Evolutionary conservation across 139 green algal genomes (phyloP).

Genomic region (Chlorella sp.): DNA sequence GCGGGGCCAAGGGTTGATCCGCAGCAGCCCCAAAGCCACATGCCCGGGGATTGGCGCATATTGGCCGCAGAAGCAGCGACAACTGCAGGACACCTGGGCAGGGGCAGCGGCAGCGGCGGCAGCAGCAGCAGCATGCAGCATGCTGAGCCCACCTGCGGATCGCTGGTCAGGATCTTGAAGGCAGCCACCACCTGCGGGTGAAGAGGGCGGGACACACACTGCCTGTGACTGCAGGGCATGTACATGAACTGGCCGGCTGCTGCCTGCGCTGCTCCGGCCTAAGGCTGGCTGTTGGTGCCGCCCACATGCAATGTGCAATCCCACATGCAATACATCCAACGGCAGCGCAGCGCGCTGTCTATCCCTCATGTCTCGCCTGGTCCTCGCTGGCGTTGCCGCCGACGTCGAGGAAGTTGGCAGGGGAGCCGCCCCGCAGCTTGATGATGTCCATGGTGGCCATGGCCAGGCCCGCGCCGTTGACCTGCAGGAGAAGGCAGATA

Average conservation of each 20-base stretch:
- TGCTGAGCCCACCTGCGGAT: constrained; percentile 68
- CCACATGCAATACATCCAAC: background rate
- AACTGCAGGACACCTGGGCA: no score
- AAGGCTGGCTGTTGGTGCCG: background rate
- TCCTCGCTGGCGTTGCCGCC: constrained; percentile 91
- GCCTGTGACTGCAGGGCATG: background rate
- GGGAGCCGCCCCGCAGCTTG: constrained; percentile 91
- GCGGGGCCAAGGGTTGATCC: no score
- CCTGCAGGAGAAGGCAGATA: no score
- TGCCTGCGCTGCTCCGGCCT: background rate
- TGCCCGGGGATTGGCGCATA: no score
- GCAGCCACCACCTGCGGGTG: constrained; percentile 86
- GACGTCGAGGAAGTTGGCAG: constrained; percentile 99
- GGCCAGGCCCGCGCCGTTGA: constrained; percentile 98
- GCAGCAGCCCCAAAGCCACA: no score
- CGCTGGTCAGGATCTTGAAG: constrained; percentile 94
- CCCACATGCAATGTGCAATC: background rate
- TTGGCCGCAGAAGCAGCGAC: no score
- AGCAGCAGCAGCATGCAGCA: background rate
- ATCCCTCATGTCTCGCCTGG: constrained; percentile 67
- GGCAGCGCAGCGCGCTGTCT: background rate
- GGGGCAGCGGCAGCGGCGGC: no score
- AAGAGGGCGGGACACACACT: background rate
- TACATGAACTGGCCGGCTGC: no score
- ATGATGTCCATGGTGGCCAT: constrained; percentile 99